These are phyloP conservation scores for Thecaphora thlaspeos DNA, from an alignment of 1,284 basidiomycete genomes.

Conservation along the genomic window DNA sequence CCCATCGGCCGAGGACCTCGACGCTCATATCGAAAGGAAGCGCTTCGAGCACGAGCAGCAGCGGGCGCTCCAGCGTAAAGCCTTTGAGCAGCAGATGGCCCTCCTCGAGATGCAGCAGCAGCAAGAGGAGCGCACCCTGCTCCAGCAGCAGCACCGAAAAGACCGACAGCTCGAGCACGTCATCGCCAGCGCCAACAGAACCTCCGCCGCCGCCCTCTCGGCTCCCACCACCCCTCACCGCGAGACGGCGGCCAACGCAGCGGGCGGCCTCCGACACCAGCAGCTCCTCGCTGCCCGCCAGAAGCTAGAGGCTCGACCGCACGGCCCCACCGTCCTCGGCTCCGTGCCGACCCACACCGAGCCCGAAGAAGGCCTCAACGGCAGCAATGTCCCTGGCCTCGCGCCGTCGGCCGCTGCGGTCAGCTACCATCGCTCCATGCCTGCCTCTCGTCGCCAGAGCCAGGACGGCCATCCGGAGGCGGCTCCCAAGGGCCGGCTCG, in stretches of 20 bases:
- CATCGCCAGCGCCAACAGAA: too few species aligned
- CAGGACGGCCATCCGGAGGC: slow-evolving; percentile 5
- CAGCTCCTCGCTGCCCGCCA: too few species aligned
- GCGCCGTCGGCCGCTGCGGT: slow-evolving; percentile 3
- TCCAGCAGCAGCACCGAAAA: slow-evolving; percentile 11
- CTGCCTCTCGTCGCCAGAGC: slow-evolving; percentile 29
- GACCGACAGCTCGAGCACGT: neutral
- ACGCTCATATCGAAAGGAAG: slow-evolving; percentile 40
- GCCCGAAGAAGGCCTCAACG: slow-evolving; percentile 20
- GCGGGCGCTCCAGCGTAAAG: slow-evolving; percentile 41
- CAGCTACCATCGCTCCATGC: slow-evolving; percentile 24
- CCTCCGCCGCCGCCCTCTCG: slow-evolving; percentile 16
- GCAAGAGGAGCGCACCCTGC: slow-evolving; percentile 38
- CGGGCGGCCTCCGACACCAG: neutral
- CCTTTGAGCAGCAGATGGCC: slow-evolving; percentile 45
- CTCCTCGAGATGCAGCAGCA: slow-evolving; percentile 42
- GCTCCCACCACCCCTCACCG: slow-evolving; percentile 34
- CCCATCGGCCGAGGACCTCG: slow-evolving; percentile 18
- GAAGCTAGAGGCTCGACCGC: too few species aligned
- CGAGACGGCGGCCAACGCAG: slow-evolving; percentile 4
- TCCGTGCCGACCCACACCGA: neutral
- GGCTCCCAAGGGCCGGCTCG: neutral
- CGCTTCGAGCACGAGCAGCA: slow-evolving; percentile 45
- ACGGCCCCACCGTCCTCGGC: too few species aligned
- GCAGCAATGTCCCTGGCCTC: slow-evolving; percentile 25